Evolutionary conservation across 192 early-diverging fungal genomes (phyloP).

Genomic region (Coemansia sp.): DNA sequence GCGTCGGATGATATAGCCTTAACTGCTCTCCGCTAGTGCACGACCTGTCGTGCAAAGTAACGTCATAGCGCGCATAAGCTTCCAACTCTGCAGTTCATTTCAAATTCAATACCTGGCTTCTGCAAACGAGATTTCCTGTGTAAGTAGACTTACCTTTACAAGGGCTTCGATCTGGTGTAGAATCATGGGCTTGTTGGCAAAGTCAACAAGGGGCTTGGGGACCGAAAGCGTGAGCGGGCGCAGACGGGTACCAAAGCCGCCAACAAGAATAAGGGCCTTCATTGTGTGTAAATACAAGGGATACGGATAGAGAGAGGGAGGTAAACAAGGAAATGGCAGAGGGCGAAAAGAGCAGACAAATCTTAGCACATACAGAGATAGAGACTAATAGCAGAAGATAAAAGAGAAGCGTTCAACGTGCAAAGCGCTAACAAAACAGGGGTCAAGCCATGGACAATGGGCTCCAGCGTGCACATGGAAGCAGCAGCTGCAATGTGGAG

Average conservation of each 20-base stretch:
- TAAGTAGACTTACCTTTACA: slow-evolving; percentile 70
- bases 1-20: too few species aligned
- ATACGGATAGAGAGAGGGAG: background rate
- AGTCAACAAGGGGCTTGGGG: slow-evolving; percentile 99
- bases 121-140: background rate
- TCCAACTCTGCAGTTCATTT: too few species aligned
- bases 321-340: slow-evolving; percentile 1
- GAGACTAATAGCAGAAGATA: slow-evolving; percentile 1
- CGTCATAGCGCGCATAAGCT: too few species aligned
- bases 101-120: background rate
- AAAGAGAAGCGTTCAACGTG: background rate
- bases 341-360: slow-evolving; percentile 1
- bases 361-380: slow-evolving; percentile 1
- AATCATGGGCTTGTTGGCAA: slow-evolving; percentile 98
- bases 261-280: slow-evolving; percentile 84
- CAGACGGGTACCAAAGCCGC: slow-evolving; percentile 96
- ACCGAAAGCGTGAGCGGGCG: slow-evolving; percentile 93
- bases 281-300: slow-evolving; percentile 42
- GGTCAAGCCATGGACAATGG: too few species aligned
- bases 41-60: background rate
- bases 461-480: too few species aligned
- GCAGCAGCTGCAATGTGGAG: background rate
- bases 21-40: too few species aligned
- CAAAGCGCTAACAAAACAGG: background rate
- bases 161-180: slow-evolving; percentile 98